A percentile compares a stretch with the other conserved stretches of the same genome.
These are phyloP conservation scores for Colletotrichum eleusines DNA, from an alignment of 2,329 filamentous ascomycete genomes.

Conservation along the genomic window DNA sequence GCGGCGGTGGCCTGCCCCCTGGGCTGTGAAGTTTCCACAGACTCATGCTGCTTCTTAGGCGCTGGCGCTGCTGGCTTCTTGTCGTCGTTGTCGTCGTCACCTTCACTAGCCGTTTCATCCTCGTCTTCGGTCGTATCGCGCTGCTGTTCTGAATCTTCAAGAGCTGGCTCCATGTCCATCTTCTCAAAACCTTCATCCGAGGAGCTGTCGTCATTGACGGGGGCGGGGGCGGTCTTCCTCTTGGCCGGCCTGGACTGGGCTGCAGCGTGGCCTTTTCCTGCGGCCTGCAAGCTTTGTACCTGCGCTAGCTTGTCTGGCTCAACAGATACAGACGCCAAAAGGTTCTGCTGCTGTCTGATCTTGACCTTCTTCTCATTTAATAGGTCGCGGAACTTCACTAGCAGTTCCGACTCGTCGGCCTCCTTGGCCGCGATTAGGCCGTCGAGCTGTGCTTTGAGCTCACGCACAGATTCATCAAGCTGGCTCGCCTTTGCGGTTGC, in stretches of 20 bases:
- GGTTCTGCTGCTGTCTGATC: slow-evolving; percentile 78
- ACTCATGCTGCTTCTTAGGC: slow-evolving; percentile 14
- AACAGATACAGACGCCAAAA: slow-evolving; percentile 63
- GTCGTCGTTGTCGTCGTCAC: slow-evolving; percentile 52
- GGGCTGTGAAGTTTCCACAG: slow-evolving; percentile 26
- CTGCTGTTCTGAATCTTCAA: slow-evolving; percentile 51
- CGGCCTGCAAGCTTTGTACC: slow-evolving; percentile 45
- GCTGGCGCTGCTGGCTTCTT: slow-evolving; percentile 52
- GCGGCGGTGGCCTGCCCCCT: slow-evolving; percentile 23
- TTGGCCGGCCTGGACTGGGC: slow-evolving; percentile 60
- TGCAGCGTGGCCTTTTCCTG: slow-evolving; percentile 45
- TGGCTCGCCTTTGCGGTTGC: slow-evolving; percentile 57
- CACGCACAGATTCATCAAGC: slow-evolving; percentile 67
- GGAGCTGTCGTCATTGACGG: slow-evolving; percentile 54
- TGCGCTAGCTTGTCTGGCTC: slow-evolving; percentile 47
- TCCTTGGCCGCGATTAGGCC: slow-evolving; percentile 75
- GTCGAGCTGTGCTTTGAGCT: slow-evolving; percentile 72
- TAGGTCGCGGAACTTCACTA: slow-evolving; percentile 77
- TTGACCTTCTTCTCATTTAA: slow-evolving; percentile 86
- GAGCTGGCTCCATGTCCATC: slow-evolving; percentile 61
- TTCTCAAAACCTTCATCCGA: slow-evolving; percentile 61
- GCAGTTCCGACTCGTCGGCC: slow-evolving; percentile 73
- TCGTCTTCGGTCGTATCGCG: slow-evolving; percentile 54
- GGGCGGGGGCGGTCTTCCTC: slow-evolving; percentile 59
- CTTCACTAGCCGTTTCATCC: slow-evolving; percentile 57